Evolutionary conservation across 352 stramenopile species (phyloP).

Genomic region (Hyphochytrium catenoides): DNA sequence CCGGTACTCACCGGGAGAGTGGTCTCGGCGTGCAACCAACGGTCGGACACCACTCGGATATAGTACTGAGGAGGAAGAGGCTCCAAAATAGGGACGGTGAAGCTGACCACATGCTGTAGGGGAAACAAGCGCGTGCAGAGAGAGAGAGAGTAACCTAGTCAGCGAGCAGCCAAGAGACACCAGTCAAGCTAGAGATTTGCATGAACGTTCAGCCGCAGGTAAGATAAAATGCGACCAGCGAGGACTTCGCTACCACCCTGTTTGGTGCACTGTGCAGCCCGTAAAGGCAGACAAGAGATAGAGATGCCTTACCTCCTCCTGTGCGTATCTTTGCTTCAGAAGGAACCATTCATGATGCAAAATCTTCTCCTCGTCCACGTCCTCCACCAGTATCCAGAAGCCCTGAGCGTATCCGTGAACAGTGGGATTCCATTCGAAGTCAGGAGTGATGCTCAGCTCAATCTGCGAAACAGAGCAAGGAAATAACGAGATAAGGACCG

Average conservation of each 20-base stretch:
- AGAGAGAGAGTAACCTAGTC: neutral
- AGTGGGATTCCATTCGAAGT: slow-evolving; percentile 92
- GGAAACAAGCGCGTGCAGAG: slow-evolving; percentile 10
- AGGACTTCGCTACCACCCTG: too few relatives aligned
- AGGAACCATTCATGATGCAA: slow-evolving; percentile 93
- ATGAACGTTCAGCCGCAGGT: too few relatives aligned
- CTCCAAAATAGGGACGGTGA: slow-evolving; percentile 93
- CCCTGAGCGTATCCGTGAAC: slow-evolving; percentile 85
- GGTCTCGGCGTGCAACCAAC: slow-evolving; percentile 92
- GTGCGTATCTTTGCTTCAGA: slow-evolving; percentile 62
- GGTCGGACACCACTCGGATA: slow-evolving; percentile 88
- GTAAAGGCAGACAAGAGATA: too few relatives aligned
- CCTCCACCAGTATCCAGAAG: slow-evolving; percentile 95
- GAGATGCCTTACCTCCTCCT: too few relatives aligned
- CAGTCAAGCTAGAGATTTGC: too few relatives aligned
- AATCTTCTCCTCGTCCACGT: slow-evolving; percentile 95
- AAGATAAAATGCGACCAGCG: too few relatives aligned
- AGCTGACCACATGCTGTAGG: slow-evolving; percentile 60
- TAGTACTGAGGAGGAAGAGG: slow-evolving; percentile 95
- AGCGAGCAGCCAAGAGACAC: too few relatives aligned
- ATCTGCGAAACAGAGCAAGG: too few relatives aligned
- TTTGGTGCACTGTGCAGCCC: too few relatives aligned
- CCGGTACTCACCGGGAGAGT: slow-evolving; percentile 79
- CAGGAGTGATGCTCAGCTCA: slow-evolving; percentile 82
- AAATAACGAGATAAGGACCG: too few relatives aligned